Base-by-base conservation (phyloP, 805 yeast genomes). In the Nematodospora valgi region DNA sequence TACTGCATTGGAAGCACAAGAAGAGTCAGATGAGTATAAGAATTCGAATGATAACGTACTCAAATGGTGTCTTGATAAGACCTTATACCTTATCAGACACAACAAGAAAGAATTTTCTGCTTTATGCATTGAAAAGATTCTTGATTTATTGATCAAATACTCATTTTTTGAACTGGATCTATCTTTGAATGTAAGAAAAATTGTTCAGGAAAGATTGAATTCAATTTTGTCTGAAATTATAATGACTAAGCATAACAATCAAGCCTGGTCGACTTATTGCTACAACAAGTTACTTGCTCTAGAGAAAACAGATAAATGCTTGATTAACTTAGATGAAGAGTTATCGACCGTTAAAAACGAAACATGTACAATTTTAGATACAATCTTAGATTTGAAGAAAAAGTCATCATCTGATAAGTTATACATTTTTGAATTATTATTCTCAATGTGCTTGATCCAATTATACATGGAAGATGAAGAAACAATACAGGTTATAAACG, bases 381-480 rank as follows among this genome's bases (percentile, higher is more conserved):
- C 49, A 2, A 58, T 64, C 20, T 48, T 50, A 19, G 56, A 52
- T 13, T 37, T 49, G 5, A 34, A 36, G 12, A 35, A 44, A 8
- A 61, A 62, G 13, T 59, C 56, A 67, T 33, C 52, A 43, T 22
- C 27, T 6, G 17, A 34, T 9, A 30, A 21, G 4, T 53, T 80
- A 42, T 62, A 64, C 39, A 82, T 87, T 27, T 82, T 91, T 50
- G 94, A 87, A 56, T 62, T 86, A 23, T 63, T 91, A 29, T 75
- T 85, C 38, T 82, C 96, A 0, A 76, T 85, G 73, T 81, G 82
- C 3, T 58, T 88, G 15, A 52, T 91, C 10, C 95, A 87, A 54
- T 67, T 89, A 22, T 88, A 80, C 51, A 64, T 79, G 36, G 94
- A 89, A 16, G 87, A 76, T 45, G 66, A 79, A 5, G 97, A 91